Evolutionary conservation across 1,284 basidiomycete genomes (phyloP).

Genomic region (Microbotryomycetes sp.): DNA sequence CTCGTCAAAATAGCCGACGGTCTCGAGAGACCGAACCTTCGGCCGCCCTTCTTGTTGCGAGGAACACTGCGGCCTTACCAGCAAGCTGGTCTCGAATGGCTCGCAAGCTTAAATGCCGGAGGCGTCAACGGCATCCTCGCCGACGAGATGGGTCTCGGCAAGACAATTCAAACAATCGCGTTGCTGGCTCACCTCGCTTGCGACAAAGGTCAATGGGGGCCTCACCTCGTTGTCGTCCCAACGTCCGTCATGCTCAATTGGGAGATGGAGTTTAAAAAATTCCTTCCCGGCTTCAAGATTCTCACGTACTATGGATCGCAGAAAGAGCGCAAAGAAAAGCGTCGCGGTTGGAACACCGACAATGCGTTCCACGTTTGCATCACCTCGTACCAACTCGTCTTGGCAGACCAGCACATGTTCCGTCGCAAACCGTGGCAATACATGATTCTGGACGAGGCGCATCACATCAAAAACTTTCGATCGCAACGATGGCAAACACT

Average conservation of each 20-base stretch:
- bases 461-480: slow-evolving; percentile 98
- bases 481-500: slow-evolving; percentile 93
- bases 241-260: slow-evolving; percentile 94
- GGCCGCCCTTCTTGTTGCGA: slow-evolving; percentile 72
- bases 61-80: slow-evolving; percentile 90
- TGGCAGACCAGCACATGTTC: slow-evolving; percentile 88
- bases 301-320: slow-evolving; percentile 87
- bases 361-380: slow-evolving; percentile 93
- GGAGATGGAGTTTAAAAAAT: slow-evolving; percentile 99
- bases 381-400: slow-evolving; percentile 88
- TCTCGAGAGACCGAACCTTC: slow-evolving; percentile 44
- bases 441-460: slow-evolving; percentile 92
- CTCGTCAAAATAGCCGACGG: slow-evolving; percentile 15
- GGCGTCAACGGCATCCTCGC: slow-evolving; percentile 88
- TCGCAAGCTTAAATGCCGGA: slow-evolving; percentile 78
- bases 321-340: slow-evolving; percentile 86
- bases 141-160: slow-evolving; percentile 48
- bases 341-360: slow-evolving; percentile 89
- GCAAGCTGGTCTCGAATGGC: slow-evolving; percentile 89
- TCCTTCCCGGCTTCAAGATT: slow-evolving; percentile 86
- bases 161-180: slow-evolving; percentile 95
- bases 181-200: slow-evolving; percentile 89
- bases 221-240: slow-evolving; percentile 90
- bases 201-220: slow-evolving; percentile 92
- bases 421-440: slow-evolving; percentile 95